These are phyloP conservation scores for Pharus latifolius DNA, from an alignment of 176 grass and related monocot genomes.

Conservation along the genomic window DNA sequence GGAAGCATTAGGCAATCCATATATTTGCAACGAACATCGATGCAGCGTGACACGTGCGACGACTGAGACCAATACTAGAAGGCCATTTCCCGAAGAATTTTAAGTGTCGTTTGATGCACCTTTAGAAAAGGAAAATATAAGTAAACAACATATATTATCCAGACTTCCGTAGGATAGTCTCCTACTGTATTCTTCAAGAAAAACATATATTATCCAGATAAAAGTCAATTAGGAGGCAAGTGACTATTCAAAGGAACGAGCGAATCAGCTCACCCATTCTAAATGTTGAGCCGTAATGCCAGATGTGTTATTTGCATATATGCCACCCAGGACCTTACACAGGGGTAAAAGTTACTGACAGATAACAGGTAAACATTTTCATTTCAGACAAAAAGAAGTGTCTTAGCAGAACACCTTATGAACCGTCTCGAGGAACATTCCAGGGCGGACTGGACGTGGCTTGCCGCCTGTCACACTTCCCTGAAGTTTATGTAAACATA, in stretches of 20 bases:
- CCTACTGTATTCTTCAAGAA: too few species aligned
- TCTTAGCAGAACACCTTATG: conserved; percentile 47
- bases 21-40: background rate
- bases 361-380: background rate
- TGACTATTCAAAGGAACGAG: background rate
- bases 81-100: conserved; percentile 90
- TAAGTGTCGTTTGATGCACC: conserved; percentile 80
- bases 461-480: conserved; percentile 54
- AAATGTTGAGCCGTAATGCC: conserved; percentile 93
- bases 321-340: conserved; percentile 71
- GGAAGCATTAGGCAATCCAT: background rate
- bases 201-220: background rate
- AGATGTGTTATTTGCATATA: conserved; percentile 63
- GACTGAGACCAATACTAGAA: conserved; percentile 17
- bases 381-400: background rate
- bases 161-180: background rate
- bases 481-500: conserved; percentile 24
- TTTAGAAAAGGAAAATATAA: conserved; percentile 12
- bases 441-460: conserved; percentile 72
- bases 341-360: background rate
- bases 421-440: conserved; percentile 93
- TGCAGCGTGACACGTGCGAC: background rate
- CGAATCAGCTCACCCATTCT: conserved; percentile 65
- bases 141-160: background rate
- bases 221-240: background rate